These are phyloP conservation scores for Saccharomycopsis fermentans DNA, from an alignment of 805 yeast species.

Conservation along the genomic window DNA sequence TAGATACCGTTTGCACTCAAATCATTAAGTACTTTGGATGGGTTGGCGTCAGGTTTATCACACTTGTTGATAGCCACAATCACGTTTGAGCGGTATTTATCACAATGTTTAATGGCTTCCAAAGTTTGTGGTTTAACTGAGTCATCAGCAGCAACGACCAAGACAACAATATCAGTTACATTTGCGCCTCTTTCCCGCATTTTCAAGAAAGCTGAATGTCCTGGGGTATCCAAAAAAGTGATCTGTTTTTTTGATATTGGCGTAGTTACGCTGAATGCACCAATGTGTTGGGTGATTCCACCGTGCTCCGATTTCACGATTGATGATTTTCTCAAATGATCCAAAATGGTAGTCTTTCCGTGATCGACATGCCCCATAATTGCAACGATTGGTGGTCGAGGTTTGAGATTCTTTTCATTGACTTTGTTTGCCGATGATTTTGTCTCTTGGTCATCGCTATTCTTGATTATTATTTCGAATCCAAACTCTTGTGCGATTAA, in stretches of 20 bases:
- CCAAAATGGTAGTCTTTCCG: constrained; percentile 92
- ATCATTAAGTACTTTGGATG: constrained; percentile 70
- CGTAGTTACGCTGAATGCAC: constrained; percentile 86
- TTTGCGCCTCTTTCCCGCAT: constrained; percentile 96
- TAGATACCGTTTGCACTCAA: constrained; percentile 69
- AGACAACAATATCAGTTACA: constrained; percentile 81
- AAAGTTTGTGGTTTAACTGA: constrained; percentile 96
- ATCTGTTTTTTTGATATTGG: constrained; percentile 64
- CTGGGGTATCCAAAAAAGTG: constrained; percentile 94
- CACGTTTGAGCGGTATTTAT: constrained; percentile 67
- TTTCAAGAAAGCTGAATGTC: constrained; percentile 92
- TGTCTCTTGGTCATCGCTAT: constrained; percentile 29
- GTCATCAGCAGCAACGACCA: constrained; percentile 96
- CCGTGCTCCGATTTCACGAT: constrained; percentile 83
- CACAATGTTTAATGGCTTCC: constrained; percentile 91
- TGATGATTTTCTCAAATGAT: constrained; percentile 73
- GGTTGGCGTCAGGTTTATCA: constrained; percentile 67
- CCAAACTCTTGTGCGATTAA: constrained; percentile 86
- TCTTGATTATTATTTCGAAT: constrained; percentile 35
- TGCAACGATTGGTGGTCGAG: constrained; percentile 89
- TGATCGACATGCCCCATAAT: constrained; percentile 99
- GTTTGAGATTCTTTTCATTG: constrained; percentile 40
- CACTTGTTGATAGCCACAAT: constrained; percentile 91
- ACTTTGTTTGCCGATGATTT: constrained; percentile 50
- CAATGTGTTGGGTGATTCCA: constrained; percentile 96